Evolutionary conservation across 208 protist species (phyloP).

Genomic region (Strigomonas culicis): DNA sequence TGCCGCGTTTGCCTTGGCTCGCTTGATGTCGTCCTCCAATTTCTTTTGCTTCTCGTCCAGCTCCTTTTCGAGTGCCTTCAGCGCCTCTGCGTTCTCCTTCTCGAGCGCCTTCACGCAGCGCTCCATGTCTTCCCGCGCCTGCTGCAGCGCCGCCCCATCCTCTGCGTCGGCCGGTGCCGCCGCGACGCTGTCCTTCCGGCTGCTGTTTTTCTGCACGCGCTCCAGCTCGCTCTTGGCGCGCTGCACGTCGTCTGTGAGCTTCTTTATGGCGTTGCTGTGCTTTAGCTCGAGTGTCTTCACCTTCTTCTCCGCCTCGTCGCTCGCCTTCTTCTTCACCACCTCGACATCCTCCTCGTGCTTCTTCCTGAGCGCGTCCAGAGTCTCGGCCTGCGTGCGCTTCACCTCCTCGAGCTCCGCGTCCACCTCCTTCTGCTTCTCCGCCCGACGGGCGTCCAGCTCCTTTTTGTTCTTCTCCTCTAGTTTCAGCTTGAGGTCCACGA

Average conservation of each 20-base stretch:
- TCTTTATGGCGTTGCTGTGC: background rate
- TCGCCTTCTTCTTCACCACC: background rate
- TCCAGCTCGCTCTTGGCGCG: constrained; percentile 5
- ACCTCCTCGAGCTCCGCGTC: constrained; percentile 15
- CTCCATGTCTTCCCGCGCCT: background rate
- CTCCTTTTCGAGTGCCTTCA: constrained; percentile 14
- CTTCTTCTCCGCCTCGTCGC: constrained; percentile 4
- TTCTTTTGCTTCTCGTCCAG: constrained; percentile 22
- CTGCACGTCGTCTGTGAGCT: constrained; percentile 15
- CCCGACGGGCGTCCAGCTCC: constrained; percentile 9
- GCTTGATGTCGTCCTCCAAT: constrained; percentile 11
- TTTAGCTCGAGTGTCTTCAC: constrained; percentile 7
- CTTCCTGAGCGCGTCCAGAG: constrained; percentile 22
- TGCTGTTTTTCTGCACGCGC: background rate
- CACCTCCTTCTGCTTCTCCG: constrained; percentile 19
- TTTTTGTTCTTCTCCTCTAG: constrained; percentile 10
- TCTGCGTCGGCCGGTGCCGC: background rate
- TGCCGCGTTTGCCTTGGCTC: constrained; percentile 2
- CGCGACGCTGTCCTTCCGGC: background rate
- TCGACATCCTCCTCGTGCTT: background rate
- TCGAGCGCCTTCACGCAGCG: constrained; percentile 1
- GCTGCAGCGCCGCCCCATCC: background rate
- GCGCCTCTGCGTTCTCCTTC: constrained; percentile 15
- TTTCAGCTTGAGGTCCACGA: constrained; percentile 10
- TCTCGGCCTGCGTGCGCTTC: constrained; percentile 10